A percentile compares a stretch with the other conserved stretches of the same genome.
Evolutionary conservation across 1,284 basidiomycete species (phyloP).

Genomic region (Ceratobasidium sp.): DNA sequence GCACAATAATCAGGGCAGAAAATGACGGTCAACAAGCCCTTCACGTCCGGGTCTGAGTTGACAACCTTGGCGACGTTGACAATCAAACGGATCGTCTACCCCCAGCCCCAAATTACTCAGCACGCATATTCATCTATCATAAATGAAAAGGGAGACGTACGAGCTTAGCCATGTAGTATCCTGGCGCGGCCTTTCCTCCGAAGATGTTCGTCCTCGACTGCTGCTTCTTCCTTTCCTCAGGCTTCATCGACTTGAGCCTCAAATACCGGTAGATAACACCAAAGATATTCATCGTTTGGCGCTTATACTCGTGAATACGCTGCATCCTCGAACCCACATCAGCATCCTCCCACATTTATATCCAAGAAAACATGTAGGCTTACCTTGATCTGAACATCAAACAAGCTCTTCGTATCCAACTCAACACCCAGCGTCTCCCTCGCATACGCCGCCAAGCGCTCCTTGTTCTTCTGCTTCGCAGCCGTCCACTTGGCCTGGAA

Average conservation of each 20-base stretch:
- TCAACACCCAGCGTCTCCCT: constrained; percentile 74
- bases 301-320: constrained; percentile 90
- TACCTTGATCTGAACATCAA: constrained; percentile 93
- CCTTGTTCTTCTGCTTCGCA: constrained; percentile 89
- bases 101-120: neutral
- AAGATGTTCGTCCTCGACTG: constrained; percentile 88
- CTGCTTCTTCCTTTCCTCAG: constrained; percentile 81
- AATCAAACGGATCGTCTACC: constrained; percentile 87
- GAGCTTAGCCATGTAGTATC: constrained; percentile 77
- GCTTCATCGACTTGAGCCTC: constrained; percentile 77
- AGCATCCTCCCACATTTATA: constrained; percentile 21
- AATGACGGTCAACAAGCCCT: constrained; percentile 81
- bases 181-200: constrained; percentile 87
- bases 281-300: constrained; percentile 86
- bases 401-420: constrained; percentile 80
- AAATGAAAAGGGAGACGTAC: constrained; percentile 54
- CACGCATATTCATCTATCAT: constrained; percentile 40
- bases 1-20: constrained; percentile 84
- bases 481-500: constrained; percentile 84
- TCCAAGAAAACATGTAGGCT: constrained; percentile 45
- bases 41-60: constrained; percentile 88
- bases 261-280: constrained; percentile 86
- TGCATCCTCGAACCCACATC: constrained; percentile 50
- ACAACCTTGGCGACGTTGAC: constrained; percentile 87
- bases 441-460: constrained; percentile 81